These are phyloP conservation scores for Conticribra guillardii DNA, from an alignment of 108 stramenopile genomes.

Conservation along the genomic window DNA sequence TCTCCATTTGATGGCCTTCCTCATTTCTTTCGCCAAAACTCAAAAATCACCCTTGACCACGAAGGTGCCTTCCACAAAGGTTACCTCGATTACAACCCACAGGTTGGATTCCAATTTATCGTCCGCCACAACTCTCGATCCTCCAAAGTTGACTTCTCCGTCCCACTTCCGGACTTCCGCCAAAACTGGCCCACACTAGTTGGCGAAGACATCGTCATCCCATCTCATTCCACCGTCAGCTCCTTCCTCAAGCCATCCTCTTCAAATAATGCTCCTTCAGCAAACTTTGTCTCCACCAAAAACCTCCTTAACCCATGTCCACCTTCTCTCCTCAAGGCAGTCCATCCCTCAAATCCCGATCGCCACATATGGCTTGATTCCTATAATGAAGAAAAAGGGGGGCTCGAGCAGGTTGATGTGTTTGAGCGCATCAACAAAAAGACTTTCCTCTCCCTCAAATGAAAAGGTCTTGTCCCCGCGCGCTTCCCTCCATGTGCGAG, in stretches of 20 bases:
- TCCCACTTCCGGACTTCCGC: conserved; percentile 9
- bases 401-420: conserved; percentile 1
- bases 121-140: background rate
- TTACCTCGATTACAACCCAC: background rate
- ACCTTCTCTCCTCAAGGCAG: conserved; percentile 6
- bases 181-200: conserved; percentile 7
- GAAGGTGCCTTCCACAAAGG: too few relatives aligned
- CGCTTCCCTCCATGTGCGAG: conserved; percentile 28
- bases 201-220: background rate
- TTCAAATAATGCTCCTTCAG: too few relatives aligned
- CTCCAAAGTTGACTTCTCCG: background rate
- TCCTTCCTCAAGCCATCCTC: background rate
- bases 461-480: background rate
- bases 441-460: background rate
- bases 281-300: conserved; percentile 9
- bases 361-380: conserved; percentile 10
- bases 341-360: conserved; percentile 14
- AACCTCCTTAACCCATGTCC: conserved; percentile 10
- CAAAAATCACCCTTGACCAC: too few relatives aligned
- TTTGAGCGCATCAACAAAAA: conserved; percentile 5
- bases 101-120: background rate
- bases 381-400: conserved; percentile 8
- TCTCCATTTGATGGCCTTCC: too few relatives aligned
- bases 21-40: conserved; percentile 10
- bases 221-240: conserved; percentile 2